Percentiles rank a stretch among this genome's conserved stretches.
phyloP scores from a whole-genome alignment of 78 protist genomes.

The Dictyostelium intermedium region DNA sequence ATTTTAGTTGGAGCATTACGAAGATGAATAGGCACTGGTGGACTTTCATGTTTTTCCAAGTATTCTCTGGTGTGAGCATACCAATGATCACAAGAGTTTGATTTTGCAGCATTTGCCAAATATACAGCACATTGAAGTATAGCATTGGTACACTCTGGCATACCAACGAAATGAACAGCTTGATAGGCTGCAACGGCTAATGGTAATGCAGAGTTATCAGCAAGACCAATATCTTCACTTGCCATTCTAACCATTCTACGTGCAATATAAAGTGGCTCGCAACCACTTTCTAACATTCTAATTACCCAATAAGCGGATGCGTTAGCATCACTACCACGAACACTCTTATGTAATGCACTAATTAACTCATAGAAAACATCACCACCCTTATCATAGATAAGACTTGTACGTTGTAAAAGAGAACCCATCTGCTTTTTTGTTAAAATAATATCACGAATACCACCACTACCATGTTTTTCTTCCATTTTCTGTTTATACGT shows the following conservation, averaged over 20 bases:
- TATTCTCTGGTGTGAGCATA: conserved; percentile 7
- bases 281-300: conserved; percentile 83
- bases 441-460: not conserved
- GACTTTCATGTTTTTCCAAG: not conserved
- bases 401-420: conserved; percentile 15
- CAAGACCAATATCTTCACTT: conserved; percentile 84
- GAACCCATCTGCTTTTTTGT: not conserved
- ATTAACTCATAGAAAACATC: conserved; percentile 82
- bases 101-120: conserved; percentile 86
- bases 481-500: not conserved
- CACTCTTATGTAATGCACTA: conserved; percentile 83
- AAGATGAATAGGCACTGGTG: conserved; percentile 89
- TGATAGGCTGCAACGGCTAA: conserved; percentile 71
- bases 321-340: conserved; percentile 85
- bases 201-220: conserved; percentile 81
- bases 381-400: conserved; percentile 67
- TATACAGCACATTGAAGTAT: conserved; percentile 81
- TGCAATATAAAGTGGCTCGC: conserved; percentile 72
- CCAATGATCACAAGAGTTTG: conserved; percentile 64
- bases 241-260: conserved; percentile 84
- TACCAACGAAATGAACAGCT: conserved; percentile 82
- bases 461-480: not conserved
- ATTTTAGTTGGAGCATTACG: conserved; percentile 87
- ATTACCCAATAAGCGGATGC: conserved; percentile 84
- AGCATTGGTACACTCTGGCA: conserved; percentile 82